Conservation (phyloP, 1,139 yeast species). For the Candida sanyaensis region DNA sequence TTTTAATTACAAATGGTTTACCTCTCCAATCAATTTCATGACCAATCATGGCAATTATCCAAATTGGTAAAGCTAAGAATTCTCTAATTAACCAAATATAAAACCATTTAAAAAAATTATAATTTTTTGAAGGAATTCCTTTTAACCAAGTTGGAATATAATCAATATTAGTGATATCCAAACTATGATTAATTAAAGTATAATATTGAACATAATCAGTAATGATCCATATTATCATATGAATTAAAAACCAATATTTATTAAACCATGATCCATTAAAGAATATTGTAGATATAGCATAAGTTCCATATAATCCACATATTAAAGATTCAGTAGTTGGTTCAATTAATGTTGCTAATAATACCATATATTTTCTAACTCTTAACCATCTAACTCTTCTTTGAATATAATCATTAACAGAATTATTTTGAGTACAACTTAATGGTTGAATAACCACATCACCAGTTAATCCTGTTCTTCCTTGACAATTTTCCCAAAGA, state of each 20-base stretch:
- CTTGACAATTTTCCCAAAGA: conserved; percentile 68
- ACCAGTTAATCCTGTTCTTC: conserved; percentile 76
- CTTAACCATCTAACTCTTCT: conserved; percentile 85
- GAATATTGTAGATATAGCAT: conserved; percentile 54
- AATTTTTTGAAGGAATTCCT: conserved; percentile 15
- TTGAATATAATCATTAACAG: conserved; percentile 56
- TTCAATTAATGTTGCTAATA: conserved; percentile 80
- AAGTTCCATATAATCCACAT: conserved; percentile 68
- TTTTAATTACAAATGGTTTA: conserved; percentile 67
- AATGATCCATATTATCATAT: conserved; percentile 62
- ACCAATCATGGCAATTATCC: conserved; percentile 82
- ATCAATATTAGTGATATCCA: conserved; percentile 19
- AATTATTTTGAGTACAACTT: conserved; percentile 45
- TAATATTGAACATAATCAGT: conserved; percentile 65
- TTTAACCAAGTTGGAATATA: conserved; percentile 33
- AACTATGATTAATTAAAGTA: conserved; percentile 37
- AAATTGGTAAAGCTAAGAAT: conserved; percentile 74
- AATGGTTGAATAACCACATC: conserved; percentile 84
- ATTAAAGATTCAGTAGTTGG: conserved; percentile 83
- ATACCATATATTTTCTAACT: conserved; percentile 88
- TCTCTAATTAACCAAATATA: conserved; percentile 70
- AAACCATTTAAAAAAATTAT: conserved; percentile 26
- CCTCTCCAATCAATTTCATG: conserved; percentile 84
- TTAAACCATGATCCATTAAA: conserved; percentile 30
- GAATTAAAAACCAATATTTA: conserved; percentile 45